phyloP scores from a whole-genome alignment of 495 filamentous ascomycete genomes.

The Penicillium antarcticum region DNA sequence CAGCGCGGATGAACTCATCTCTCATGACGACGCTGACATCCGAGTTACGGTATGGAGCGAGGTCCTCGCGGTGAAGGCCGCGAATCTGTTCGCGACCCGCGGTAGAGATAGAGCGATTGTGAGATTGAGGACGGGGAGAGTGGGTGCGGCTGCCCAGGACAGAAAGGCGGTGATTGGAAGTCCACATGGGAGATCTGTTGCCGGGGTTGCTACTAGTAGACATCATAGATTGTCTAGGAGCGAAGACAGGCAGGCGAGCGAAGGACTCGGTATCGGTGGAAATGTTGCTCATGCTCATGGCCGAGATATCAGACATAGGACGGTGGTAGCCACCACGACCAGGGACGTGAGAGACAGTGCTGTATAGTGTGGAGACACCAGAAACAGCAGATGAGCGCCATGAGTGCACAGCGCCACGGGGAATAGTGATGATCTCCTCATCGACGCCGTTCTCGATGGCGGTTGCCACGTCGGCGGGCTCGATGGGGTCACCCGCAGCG shows the following conservation, averaged over 20 bases:
- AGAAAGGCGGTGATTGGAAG: constrained; percentile 7
- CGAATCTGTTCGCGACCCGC: constrained; percentile 35
- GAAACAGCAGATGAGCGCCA: constrained; percentile 39
- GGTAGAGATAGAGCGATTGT: constrained; percentile 27
- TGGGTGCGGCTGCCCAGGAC: constrained; percentile 12
- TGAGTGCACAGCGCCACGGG: constrained; percentile 34
- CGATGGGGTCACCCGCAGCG: constrained; percentile 21
- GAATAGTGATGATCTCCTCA: constrained; percentile 40
- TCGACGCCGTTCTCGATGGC: constrained; percentile 32
- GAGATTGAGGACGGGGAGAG: constrained; percentile 18
- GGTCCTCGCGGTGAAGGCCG: constrained; percentile 36
- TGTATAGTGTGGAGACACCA: constrained; percentile 37
- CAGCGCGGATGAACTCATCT: constrained; percentile 37
- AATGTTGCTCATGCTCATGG: constrained; percentile 28
- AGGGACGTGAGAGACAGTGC: constrained; percentile 23
- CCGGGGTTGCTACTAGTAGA: constrained; percentile 12
- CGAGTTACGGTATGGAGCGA: constrained; percentile 39
- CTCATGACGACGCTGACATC: constrained; percentile 41
- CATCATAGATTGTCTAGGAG: constrained; percentile 27
- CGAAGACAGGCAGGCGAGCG: constrained; percentile 36
- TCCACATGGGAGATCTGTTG: constrained; percentile 13
- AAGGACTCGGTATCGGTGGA: constrained; percentile 34
- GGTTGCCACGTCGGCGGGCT: constrained; percentile 25
- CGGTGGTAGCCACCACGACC: constrained; percentile 18
- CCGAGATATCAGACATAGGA: constrained; percentile 27